Conservation (phyloP, 768 basidiomycete species). For the Rhizopogon vesiculosus region DNA sequence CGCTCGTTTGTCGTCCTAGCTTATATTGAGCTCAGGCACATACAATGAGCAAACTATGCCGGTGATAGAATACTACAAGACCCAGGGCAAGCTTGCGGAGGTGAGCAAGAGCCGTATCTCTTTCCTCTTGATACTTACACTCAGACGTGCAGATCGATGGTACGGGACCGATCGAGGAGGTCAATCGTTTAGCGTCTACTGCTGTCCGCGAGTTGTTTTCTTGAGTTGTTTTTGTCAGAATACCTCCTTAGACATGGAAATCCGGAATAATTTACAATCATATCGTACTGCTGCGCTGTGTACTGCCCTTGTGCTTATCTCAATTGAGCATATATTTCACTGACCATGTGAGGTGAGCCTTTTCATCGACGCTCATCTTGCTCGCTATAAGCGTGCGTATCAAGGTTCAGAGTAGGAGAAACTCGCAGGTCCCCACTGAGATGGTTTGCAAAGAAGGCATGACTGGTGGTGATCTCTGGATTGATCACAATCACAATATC, state of each 20-base stretch:
- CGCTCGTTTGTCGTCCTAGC: not conserved
- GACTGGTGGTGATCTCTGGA: no score
- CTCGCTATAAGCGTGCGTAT: no score
- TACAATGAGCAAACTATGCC: conserved; percentile 68
- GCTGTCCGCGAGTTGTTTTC: conserved; percentile 49
- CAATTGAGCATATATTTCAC: no score
- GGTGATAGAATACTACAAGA: conserved; percentile 80
- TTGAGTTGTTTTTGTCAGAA: conserved; percentile 6
- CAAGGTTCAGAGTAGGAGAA: no score
- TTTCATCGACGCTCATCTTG: no score
- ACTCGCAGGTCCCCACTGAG: no score
- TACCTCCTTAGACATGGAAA: not conserved
- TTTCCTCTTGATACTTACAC: not conserved
- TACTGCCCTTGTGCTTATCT: no score
- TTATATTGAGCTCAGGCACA: not conserved
- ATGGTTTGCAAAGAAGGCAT: no score
- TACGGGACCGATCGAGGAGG: conserved; percentile 62
- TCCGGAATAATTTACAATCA: not conserved
- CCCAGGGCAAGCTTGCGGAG: conserved; percentile 69
- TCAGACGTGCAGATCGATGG: conserved; percentile 54
- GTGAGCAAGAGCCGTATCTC: conserved; percentile 35
- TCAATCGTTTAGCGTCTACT: conserved; percentile 54
- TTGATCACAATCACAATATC: no score
- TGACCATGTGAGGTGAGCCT: no score
- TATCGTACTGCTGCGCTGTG: no score